Conservation (phyloP, 179 eudicot species). For the Spinacia oleracea region DNA sequence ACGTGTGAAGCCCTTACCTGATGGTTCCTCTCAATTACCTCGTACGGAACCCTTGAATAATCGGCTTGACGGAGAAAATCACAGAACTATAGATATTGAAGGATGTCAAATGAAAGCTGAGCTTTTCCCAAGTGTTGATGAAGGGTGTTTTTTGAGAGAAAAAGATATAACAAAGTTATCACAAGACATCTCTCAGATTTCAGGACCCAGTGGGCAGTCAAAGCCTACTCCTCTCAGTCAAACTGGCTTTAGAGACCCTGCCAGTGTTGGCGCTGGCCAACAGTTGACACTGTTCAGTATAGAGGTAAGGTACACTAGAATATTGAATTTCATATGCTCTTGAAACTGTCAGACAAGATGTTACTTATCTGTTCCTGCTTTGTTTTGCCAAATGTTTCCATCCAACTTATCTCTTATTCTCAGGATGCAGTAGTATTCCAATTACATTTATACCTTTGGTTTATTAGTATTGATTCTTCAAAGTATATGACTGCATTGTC, state of each 20-base stretch:
- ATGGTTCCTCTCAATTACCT: constrained; percentile 32
- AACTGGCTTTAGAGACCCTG: constrained; percentile 93
- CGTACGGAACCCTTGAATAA: constrained; percentile 24
- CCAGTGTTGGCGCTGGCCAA: constrained; percentile 87
- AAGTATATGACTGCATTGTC: not conserved
- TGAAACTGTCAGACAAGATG: not conserved
- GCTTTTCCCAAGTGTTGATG: constrained; percentile 24
- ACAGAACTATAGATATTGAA: constrained; percentile 22
- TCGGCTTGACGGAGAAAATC: constrained; percentile 31
- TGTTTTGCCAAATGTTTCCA: not conserved
- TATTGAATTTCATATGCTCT: not conserved
- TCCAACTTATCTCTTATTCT: not conserved
- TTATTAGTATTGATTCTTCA: not conserved
- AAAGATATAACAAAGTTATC: constrained; percentile 37
- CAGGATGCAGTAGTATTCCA: not conserved
- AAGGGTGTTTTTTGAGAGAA: constrained; percentile 24
- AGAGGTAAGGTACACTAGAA: constrained; percentile 48
- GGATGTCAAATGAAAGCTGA: constrained; percentile 21
- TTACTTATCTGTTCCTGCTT: not conserved
- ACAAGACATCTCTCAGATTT: constrained; percentile 80
- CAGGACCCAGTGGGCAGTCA: constrained; percentile 73
- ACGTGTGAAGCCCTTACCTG: constrained; percentile 28
- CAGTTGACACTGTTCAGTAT: constrained; percentile 83
- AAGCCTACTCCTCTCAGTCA: constrained; percentile 91
- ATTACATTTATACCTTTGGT: not conserved